phyloP scores from a whole-genome alignment of 2,329 filamentous ascomycete genomes.

The Microdochium trichocladiopsis region DNA sequence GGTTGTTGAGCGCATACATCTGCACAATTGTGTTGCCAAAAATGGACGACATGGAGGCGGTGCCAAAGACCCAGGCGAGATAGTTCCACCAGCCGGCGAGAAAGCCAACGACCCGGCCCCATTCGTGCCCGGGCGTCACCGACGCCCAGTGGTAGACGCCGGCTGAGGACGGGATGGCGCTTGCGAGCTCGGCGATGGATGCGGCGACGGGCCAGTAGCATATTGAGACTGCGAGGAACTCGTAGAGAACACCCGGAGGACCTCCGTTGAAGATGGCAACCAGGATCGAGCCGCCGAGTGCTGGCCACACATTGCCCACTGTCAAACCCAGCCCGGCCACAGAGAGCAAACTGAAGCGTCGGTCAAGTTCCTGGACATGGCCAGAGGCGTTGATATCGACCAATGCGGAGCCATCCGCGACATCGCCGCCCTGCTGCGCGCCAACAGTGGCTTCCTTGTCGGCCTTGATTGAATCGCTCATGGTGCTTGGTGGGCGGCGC shows the following conservation, averaged over 20 bases:
- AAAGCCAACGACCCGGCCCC: constrained; percentile 42
- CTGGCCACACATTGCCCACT: constrained; percentile 35
- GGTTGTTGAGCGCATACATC: constrained; percentile 35
- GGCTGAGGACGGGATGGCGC: constrained; percentile 52
- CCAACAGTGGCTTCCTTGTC: neutral
- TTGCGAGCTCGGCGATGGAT: constrained; percentile 53
- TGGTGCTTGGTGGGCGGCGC: too few species aligned
- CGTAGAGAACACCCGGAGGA: constrained; percentile 53
- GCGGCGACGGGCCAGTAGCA: constrained; percentile 54
- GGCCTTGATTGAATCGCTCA: neutral
- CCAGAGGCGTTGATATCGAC: constrained; percentile 36
- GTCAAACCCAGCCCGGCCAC: constrained; percentile 37
- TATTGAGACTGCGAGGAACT: constrained; percentile 40
- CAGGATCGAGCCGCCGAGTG: constrained; percentile 35
- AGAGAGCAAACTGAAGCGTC: constrained; percentile 37
- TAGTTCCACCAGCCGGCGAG: constrained; percentile 39
- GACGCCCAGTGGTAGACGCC: constrained; percentile 58
- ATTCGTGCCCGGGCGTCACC: constrained; percentile 43
- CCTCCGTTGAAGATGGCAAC: constrained; percentile 54
- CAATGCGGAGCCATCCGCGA: neutral
- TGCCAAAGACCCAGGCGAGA: constrained; percentile 31
- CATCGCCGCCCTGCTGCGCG: neutral
- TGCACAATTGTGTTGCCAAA: constrained; percentile 32
- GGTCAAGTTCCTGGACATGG: constrained; percentile 42
- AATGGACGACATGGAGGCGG: constrained; percentile 31